A percentile compares a stretch with the other conserved stretches of the same genome.
These are phyloP conservation scores for Picea glauca DNA, from an alignment of 75 land plant species.

Conservation along the genomic window DNA sequence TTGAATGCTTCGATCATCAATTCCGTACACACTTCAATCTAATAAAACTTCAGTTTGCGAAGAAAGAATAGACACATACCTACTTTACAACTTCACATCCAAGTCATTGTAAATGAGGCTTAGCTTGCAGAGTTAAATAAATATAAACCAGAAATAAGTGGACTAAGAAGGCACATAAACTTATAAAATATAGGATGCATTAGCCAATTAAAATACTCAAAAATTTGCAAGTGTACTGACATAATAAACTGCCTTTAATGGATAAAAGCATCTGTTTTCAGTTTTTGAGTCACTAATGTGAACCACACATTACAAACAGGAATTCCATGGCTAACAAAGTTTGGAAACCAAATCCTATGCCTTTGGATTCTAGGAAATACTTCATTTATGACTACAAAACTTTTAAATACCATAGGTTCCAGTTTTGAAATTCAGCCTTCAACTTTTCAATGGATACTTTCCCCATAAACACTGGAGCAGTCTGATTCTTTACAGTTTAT, in stretches of 20 bases:
- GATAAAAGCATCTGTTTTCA: background rate
- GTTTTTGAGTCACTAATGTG: background rate
- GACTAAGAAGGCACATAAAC: too few relatives aligned
- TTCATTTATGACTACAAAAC: background rate
- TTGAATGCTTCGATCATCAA: background rate
- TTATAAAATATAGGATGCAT: background rate
- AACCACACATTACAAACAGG: too few relatives aligned
- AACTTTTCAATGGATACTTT: background rate
- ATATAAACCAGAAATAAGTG: background rate
- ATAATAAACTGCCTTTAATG: background rate
- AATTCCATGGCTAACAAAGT: background rate
- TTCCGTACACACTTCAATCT: background rate
- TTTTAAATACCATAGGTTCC: constrained; percentile 1
- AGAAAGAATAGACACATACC: background rate
- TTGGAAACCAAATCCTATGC: background rate
- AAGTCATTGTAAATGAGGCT: background rate
- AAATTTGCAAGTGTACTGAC: background rate
- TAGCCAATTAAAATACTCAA: background rate
- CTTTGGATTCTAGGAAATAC: background rate
- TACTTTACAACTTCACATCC: background rate
- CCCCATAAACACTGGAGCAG: constrained; percentile 3
- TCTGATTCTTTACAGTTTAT: background rate
- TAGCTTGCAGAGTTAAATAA: background rate
- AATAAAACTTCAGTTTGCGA: background rate
- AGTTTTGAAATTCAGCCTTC: background rate